phyloP scores from a whole-genome alignment of 345 rosid genomes.

The Adansonia digitata region DNA sequence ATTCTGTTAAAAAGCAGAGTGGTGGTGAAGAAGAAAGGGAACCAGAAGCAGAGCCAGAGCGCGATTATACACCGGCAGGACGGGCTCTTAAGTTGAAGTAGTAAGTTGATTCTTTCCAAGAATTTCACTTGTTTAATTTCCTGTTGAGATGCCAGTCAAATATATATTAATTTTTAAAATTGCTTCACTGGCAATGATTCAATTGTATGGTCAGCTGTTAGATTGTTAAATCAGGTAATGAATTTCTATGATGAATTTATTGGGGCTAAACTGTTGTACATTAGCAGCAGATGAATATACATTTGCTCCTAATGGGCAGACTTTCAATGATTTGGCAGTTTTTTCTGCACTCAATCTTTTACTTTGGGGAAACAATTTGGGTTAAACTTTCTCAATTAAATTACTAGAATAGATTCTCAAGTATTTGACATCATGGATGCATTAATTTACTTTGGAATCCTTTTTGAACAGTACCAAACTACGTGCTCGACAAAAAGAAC shows the following conservation, averaged over 20 bases:
- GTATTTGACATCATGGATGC: not conserved
- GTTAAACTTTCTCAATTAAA: not conserved
- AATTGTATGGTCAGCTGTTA: not conserved
- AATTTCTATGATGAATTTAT: not conserved
- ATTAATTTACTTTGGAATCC: conserved; percentile 9
- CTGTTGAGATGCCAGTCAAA: not conserved
- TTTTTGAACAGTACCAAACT: conserved; percentile 70
- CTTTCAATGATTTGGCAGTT: not conserved
- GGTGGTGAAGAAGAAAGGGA: conserved; percentile 79
- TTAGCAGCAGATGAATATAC: not conserved
- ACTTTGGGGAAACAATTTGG: not conserved
- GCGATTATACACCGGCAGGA: conserved; percentile 89
- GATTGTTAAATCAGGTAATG: conserved; percentile 1
- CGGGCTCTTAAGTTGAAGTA: conserved; percentile 85
- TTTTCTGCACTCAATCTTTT: not conserved
- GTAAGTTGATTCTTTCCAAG: conserved; percentile 49
- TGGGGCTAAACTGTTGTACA: not conserved
- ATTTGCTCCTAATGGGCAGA: not conserved
- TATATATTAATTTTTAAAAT: conserved; percentile 3
- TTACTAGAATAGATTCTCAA: not conserved
- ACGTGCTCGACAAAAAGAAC: conserved; percentile 90
- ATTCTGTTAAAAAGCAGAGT: conserved; percentile 48
- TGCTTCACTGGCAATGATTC: not conserved
- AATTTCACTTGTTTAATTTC: conserved; percentile 7
- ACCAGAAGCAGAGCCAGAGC: conserved; percentile 84